Conservation (phyloP, 2,329 filamentous ascomycete genomes). For the Polytolypa hystricis region DNA sequence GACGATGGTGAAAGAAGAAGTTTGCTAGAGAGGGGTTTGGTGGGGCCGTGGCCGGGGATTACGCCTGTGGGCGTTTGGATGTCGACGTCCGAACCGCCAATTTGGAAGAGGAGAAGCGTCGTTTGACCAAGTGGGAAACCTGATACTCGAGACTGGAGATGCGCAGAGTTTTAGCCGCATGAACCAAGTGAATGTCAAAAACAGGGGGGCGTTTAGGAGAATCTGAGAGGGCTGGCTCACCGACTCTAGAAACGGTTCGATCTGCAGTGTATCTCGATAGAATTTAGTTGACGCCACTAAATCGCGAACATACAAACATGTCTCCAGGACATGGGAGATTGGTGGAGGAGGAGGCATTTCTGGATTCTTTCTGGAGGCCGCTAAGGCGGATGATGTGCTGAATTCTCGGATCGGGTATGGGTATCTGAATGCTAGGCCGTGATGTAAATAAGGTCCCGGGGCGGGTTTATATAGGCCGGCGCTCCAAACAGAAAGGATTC, state of each 20-base stretch:
- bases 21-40: conserved; percentile 1
- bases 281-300: conserved; percentile 15
- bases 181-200: no score
- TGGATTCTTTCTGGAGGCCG: no score
- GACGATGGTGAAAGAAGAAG: neutral
- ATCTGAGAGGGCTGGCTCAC: conserved; percentile 7
- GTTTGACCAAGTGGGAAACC: conserved; percentile 22
- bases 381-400: no score
- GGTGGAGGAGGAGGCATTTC: conserved; percentile 18
- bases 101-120: conserved; percentile 16
- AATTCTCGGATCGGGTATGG: no score
- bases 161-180: neutral
- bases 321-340: conserved; percentile 20
- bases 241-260: conserved; percentile 13
- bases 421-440: no score
- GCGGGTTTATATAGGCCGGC: no score
- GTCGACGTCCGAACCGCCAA: conserved; percentile 9
- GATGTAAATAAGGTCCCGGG: no score
- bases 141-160: conserved; percentile 15
- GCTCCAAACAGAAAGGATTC: no score
- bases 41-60: conserved; percentile 10
- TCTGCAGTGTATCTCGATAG: conserved; percentile 16
- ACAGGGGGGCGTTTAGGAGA: no score
- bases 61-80: conserved; percentile 4
- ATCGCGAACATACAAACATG: conserved; percentile 20